These are phyloP conservation scores for Vigna hirtella DNA, from an alignment of 306 rosid species.

Conservation along the genomic window DNA sequence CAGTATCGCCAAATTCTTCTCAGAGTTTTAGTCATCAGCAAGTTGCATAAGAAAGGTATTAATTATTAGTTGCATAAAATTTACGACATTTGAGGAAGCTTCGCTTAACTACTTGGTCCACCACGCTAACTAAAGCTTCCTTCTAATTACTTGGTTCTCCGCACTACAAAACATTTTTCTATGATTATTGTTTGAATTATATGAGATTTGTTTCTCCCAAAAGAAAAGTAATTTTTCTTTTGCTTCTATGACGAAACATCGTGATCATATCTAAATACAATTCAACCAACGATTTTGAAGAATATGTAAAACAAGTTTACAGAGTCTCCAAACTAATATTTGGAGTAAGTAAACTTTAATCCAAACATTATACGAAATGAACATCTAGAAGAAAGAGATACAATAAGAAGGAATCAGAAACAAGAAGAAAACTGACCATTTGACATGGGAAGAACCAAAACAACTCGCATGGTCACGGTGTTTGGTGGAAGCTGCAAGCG, in stretches of 20 bases:
- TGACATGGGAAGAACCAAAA: conserved; percentile 68
- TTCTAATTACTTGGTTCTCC: conserved; percentile 7
- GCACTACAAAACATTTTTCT: background rate
- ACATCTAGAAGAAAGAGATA: background rate
- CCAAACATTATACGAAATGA: background rate
- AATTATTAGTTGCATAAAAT: conserved; percentile 12
- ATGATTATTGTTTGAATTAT: background rate
- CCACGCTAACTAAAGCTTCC: conserved; percentile 4
- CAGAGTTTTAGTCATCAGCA: background rate
- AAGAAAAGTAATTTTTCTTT: background rate
- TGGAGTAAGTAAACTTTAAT: background rate
- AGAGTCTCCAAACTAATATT: background rate
- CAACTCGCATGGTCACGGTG: conserved; percentile 75
- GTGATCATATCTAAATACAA: background rate
- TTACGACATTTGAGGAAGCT: conserved; percentile 20
- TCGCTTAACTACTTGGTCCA: conserved; percentile 22
- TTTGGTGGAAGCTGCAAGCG: conserved; percentile 96
- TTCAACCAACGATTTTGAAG: background rate
- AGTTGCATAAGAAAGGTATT: background rate
- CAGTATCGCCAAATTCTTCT: conserved; percentile 29
- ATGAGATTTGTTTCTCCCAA: background rate
- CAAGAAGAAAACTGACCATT: conserved; percentile 55
- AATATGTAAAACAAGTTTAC: background rate
- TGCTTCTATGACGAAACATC: background rate
- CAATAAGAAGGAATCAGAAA: background rate